Conservation (phyloP, 306 rosid genomes). For the Begonia fuchsioides region DNA sequence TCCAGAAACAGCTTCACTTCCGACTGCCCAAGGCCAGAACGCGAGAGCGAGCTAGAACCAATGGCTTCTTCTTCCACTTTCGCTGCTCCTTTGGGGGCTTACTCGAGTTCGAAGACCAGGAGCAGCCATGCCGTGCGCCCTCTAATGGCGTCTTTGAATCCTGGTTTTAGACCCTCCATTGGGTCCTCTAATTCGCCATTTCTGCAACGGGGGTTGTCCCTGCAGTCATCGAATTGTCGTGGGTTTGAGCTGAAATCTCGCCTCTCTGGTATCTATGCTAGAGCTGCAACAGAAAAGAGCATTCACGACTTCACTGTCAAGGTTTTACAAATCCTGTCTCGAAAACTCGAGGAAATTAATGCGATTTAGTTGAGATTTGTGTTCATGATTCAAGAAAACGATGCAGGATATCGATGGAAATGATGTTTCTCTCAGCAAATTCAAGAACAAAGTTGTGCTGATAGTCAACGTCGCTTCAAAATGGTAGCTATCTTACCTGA, state of each 20-base stretch:
- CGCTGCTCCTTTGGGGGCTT: slow-evolving; percentile 19
- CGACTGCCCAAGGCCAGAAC: neutral
- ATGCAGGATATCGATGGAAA: slow-evolving; percentile 79
- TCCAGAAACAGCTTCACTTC: neutral
- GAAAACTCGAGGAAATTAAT: no score
- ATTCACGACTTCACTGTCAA: slow-evolving; percentile 75
- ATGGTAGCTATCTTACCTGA: slow-evolving; percentile 41
- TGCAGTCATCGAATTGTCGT: slow-evolving; percentile 18
- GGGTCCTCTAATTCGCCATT: slow-evolving; percentile 49
- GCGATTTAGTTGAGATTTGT: no score
- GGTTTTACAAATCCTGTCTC: slow-evolving; percentile 18
- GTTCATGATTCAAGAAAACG: slow-evolving; percentile 3
- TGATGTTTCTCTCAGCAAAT: slow-evolving; percentile 67
- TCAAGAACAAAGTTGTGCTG: slow-evolving; percentile 85
- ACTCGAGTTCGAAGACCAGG: slow-evolving; percentile 13
- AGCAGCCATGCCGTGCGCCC: slow-evolving; percentile 14
- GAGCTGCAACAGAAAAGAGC: slow-evolving; percentile 66
- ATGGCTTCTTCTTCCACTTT: slow-evolving; percentile 41
- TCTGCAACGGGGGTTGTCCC: slow-evolving; percentile 26
- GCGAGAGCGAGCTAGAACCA: slow-evolving; percentile 4
- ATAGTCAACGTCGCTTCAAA: slow-evolving; percentile 92
- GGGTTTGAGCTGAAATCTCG: slow-evolving; percentile 20
- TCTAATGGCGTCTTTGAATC: slow-evolving; percentile 18
- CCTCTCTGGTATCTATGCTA: slow-evolving; percentile 41
- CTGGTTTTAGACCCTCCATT: slow-evolving; percentile 33